Percentiles rank a stretch among this genome's conserved stretches.
These are phyloP conservation scores for Penstemon davidsonii DNA, from an alignment of 257 asterid species.

Conservation along the genomic window DNA sequence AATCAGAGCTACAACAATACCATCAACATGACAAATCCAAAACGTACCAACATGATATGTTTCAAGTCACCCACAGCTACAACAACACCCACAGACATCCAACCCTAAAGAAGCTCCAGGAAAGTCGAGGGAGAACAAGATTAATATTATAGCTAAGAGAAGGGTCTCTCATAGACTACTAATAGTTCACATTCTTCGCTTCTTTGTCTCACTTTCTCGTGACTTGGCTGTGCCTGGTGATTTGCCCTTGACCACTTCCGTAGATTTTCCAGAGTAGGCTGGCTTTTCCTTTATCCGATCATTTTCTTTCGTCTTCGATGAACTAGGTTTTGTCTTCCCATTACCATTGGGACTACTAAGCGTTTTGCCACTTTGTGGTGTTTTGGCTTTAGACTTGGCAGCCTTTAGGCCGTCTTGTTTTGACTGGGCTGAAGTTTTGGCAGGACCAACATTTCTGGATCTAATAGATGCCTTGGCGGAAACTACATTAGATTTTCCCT, in stretches of 20 bases:
- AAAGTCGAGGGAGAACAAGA: constrained; percentile 24
- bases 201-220: constrained; percentile 58
- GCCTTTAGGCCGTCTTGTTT: constrained; percentile 47
- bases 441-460: constrained; percentile 49
- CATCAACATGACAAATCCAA: background rate
- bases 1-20: background rate
- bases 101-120: constrained; percentile 24
- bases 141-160: constrained; percentile 13
- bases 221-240: constrained; percentile 41
- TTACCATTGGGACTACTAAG: constrained; percentile 34
- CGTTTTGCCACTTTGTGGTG: constrained; percentile 42
- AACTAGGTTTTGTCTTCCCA: constrained; percentile 44
- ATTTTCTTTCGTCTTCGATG: constrained; percentile 58
- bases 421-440: constrained; percentile 46
- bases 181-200: constrained; percentile 48
- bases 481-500: constrained; percentile 42
- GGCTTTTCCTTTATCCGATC: constrained; percentile 45
- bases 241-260: constrained; percentile 46
- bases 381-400: constrained; percentile 56
- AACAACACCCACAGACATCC: constrained; percentile 31
- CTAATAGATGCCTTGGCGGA: constrained; percentile 47
- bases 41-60: constrained; percentile 16
- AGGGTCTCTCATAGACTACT: background rate
- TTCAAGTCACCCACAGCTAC: constrained; percentile 5
- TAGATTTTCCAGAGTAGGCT: constrained; percentile 35